Evolutionary conservation across 1,284 basidiomycete genomes (phyloP).

Genomic region (Stygiomarasmius scandens): DNA sequence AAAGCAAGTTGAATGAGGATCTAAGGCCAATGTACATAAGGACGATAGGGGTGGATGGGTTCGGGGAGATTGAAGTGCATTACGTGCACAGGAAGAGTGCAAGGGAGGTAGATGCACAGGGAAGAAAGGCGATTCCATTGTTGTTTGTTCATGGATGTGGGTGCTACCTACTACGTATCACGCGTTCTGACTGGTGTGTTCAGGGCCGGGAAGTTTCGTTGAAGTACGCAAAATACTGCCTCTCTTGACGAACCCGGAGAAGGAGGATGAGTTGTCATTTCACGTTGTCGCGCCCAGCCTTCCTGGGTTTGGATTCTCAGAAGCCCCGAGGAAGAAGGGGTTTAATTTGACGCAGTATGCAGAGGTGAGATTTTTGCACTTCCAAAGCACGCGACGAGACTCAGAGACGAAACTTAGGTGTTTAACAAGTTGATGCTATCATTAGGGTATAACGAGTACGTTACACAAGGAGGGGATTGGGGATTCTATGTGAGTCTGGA

Average conservation of each 20-base stretch:
- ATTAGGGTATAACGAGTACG: slow-evolving; percentile 50
- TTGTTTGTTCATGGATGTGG: slow-evolving; percentile 57
- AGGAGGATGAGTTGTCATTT: slow-evolving; percentile 48
- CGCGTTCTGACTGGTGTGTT: background rate
- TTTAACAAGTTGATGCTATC: slow-evolving; percentile 48
- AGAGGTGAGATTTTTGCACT: too few relatives aligned
- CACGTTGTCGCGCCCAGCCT: slow-evolving; percentile 52
- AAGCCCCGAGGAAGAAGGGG: slow-evolving; percentile 37
- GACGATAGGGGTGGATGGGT: slow-evolving; percentile 45
- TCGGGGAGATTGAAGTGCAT: slow-evolving; percentile 48
- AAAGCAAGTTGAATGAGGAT: slow-evolving; percentile 44
- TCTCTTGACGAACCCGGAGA: slow-evolving; percentile 39
- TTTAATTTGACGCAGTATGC: slow-evolving; percentile 36
- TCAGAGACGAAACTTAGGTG: slow-evolving; percentile 34
- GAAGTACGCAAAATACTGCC: slow-evolving; percentile 59
- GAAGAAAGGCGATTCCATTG: slow-evolving; percentile 45
- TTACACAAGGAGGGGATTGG: slow-evolving; percentile 54
- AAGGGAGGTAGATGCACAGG: slow-evolving; percentile 17
- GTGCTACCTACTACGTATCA: slow-evolving; percentile 18
- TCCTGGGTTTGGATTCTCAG: slow-evolving; percentile 56
- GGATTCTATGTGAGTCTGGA: slow-evolving; percentile 41
- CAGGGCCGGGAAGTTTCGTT: slow-evolving; percentile 64
- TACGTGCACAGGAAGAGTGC: slow-evolving; percentile 52
- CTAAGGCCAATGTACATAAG: slow-evolving; percentile 49
- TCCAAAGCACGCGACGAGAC: too few relatives aligned